A percentile compares a stretch with the other conserved stretches of the same genome.
Evolutionary conservation across 177 flowering plant species (phyloP).

Genomic region (Telopea speciosissima): DNA sequence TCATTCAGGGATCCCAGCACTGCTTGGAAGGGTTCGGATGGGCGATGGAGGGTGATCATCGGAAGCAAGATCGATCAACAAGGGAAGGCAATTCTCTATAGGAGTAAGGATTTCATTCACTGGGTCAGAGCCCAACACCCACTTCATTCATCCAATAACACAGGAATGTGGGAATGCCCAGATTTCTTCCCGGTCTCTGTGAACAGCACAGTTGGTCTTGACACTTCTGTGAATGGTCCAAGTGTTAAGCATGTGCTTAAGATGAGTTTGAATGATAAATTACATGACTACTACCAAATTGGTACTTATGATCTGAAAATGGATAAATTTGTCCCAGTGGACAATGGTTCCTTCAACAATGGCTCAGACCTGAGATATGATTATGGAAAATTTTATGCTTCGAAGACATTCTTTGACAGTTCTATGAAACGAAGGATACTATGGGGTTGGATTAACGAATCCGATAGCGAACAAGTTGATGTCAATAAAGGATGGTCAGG

Average conservation of each 20-base stretch:
- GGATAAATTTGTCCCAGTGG: constrained; percentile 32
- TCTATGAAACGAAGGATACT: constrained; percentile 29
- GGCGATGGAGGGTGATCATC: constrained; percentile 30
- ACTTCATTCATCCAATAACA: constrained; percentile 21
- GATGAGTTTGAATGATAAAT: constrained; percentile 27
- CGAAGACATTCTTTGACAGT: constrained; percentile 41
- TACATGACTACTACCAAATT: constrained; percentile 35
- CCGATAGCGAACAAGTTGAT: constrained; percentile 20
- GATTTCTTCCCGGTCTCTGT: constrained; percentile 37
- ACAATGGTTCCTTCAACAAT: constrained; percentile 20
- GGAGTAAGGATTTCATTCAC: constrained; percentile 27
- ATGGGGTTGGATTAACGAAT: constrained; percentile 45
- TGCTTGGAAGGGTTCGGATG: constrained; percentile 33
- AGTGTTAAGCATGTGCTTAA: constrained; percentile 42
- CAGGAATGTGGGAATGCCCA: constrained; percentile 46
- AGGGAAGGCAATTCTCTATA: constrained; percentile 30
- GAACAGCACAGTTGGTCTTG: constrained; percentile 16
- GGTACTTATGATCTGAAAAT: constrained; percentile 28
- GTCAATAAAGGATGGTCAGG: constrained; percentile 45
- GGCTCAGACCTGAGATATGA: constrained; percentile 31
- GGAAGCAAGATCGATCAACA: constrained; percentile 21
- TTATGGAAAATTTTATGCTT: constrained; percentile 49
- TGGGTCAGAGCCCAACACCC: constrained; percentile 31
- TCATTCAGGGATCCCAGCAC: constrained; percentile 42
- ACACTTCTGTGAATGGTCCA: constrained; percentile 23